Percentiles rank a stretch among this genome's conserved stretches.
These are phyloP conservation scores for Colletotrichum cereale DNA, from an alignment of 2,329 filamentous ascomycete species.

Conservation along the genomic window DNA sequence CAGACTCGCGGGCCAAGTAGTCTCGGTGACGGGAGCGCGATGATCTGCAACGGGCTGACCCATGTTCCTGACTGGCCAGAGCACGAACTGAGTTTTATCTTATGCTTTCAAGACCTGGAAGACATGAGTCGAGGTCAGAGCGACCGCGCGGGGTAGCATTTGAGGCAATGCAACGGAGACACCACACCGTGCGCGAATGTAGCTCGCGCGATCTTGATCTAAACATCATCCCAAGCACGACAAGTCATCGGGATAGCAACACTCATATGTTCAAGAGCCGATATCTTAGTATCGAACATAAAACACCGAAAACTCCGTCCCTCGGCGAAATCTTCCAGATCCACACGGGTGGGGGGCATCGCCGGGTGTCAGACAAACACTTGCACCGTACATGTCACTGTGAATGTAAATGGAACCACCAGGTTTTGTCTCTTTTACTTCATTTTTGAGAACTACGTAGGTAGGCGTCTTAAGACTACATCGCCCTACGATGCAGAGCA, in stretches of 20 bases:
- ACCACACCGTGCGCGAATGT: too few species aligned
- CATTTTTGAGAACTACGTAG: constrained; percentile 35
- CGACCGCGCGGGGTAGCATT: not conserved
- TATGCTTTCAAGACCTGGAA: not conserved
- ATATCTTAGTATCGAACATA: not conserved
- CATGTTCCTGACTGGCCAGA: not conserved
- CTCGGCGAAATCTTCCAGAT: not conserved
- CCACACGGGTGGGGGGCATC: too few species aligned
- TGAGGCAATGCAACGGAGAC: too few species aligned
- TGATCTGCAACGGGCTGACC: not conserved
- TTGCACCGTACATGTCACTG: not conserved
- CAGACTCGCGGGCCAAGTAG: not conserved
- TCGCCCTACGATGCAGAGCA: constrained; percentile 31
- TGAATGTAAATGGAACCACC: too few species aligned
- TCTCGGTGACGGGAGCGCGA: not conserved
- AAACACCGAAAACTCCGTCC: too few species aligned
- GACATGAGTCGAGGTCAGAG: constrained; percentile 4
- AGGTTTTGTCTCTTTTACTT: constrained; percentile 27
- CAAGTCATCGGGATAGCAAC: not conserved
- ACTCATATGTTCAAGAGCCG: too few species aligned
- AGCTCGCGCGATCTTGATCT: too few species aligned
- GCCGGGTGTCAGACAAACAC: not conserved
- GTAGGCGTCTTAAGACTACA: constrained; percentile 26
- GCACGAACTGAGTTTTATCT: too few species aligned
- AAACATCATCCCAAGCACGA: not conserved